Conservation (phyloP, 2,329 filamentous ascomycete genomes). For the Penicillium sp. region DNA sequence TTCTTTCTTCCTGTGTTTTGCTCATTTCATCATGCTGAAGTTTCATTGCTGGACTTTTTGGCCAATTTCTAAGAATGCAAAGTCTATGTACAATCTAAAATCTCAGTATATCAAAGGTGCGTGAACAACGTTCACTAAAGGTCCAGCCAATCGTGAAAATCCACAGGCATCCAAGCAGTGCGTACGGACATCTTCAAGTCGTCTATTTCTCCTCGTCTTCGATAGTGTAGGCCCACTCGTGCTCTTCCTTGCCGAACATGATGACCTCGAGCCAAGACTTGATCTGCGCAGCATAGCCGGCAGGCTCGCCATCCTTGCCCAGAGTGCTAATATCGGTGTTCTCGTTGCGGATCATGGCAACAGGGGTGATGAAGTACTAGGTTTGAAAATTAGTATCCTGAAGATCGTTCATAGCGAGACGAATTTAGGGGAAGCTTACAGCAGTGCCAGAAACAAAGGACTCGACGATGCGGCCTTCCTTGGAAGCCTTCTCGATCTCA, state of each 20-base stretch:
- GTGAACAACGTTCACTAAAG: neutral
- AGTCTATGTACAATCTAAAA: constrained; percentile 8
- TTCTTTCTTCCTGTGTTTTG: neutral
- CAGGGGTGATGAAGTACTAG: constrained; percentile 70
- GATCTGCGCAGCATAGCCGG: constrained; percentile 47
- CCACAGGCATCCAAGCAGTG: neutral
- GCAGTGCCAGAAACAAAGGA: constrained; percentile 87
- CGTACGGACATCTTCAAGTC: neutral
- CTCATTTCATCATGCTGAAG: neutral
- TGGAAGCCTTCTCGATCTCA: constrained; percentile 70
- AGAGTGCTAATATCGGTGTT: constrained; percentile 62
- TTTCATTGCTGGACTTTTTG: neutral
- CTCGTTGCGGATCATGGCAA: constrained; percentile 69
- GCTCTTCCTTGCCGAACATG: constrained; percentile 70
- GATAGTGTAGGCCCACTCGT: constrained; percentile 70
- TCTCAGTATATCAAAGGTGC: neutral
- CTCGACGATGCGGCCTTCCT: constrained; percentile 78
- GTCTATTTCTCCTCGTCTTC: constrained; percentile 54
- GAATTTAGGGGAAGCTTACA: constrained; percentile 52
- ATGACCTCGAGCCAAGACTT: constrained; percentile 71
- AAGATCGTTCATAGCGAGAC: neutral
- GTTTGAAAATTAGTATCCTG: constrained; percentile 3
- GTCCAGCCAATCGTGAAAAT: constrained; percentile 1
- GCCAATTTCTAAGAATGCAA: neutral
- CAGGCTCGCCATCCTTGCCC: constrained; percentile 27